Conservation (phyloP, 345 rosid species). For the Tarenaya hassleriana region DNA sequence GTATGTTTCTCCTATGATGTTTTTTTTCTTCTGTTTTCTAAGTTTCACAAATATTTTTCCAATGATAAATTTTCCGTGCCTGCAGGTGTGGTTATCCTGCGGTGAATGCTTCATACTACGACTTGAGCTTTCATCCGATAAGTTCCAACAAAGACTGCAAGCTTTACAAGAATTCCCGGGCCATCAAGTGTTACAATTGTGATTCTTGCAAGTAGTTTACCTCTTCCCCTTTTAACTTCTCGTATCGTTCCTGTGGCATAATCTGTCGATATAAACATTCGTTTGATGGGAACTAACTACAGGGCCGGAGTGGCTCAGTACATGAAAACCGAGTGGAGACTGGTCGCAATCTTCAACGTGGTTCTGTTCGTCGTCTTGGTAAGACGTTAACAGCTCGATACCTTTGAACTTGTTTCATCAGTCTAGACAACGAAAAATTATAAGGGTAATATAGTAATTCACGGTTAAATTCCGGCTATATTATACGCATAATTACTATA, state of each 20-base stretch:
- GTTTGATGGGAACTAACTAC: constrained; percentile 7
- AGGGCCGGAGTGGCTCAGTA: constrained; percentile 99
- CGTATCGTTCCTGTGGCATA: background rate
- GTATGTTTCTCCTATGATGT: constrained; percentile 32
- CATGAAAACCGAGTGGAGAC: constrained; percentile 89
- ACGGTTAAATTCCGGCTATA: too few relatives aligned
- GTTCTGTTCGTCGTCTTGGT: constrained; percentile 68
- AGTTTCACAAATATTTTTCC: background rate
- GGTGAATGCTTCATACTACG: constrained; percentile 67
- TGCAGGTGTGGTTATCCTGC: constrained; percentile 80
- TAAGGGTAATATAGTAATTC: background rate
- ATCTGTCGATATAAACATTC: too few relatives aligned
- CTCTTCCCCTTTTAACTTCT: background rate
- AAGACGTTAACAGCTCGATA: constrained; percentile 20
- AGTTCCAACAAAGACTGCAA: constrained; percentile 81
- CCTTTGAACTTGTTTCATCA: background rate
- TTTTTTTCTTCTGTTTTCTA: background rate
- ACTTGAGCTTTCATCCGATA: constrained; percentile 81
- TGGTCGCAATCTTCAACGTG: constrained; percentile 77
- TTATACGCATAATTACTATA: too few relatives aligned
- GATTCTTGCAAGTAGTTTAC: constrained; percentile 83
- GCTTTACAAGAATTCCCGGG: constrained; percentile 59
- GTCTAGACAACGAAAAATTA: constrained; percentile 11
- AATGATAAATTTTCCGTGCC: constrained; percentile 1
- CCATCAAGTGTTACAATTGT: constrained; percentile 79